Evolutionary conservation across 768 basidiomycete species (phyloP).

Genomic region (Russula compacta): DNA sequence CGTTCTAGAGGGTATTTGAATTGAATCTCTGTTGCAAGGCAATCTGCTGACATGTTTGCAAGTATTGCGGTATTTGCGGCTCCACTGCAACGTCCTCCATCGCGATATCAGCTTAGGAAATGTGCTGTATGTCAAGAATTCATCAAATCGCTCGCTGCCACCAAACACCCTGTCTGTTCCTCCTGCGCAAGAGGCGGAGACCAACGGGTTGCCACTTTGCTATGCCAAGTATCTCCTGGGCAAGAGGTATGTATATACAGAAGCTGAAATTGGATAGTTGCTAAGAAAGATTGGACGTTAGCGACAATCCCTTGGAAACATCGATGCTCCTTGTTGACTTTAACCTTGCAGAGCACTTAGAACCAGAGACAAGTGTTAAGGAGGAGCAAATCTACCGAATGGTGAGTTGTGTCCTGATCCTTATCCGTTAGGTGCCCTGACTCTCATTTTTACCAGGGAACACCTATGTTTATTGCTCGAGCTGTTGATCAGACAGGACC

Average conservation of each 20-base stretch:
- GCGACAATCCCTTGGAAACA: not conserved
- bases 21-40: too few relatives aligned
- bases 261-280: constrained; percentile 1
- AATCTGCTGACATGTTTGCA: too few relatives aligned
- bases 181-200: not conserved
- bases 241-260: not conserved
- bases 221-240: not conserved
- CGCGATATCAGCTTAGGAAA: not conserved
- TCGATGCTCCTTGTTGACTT: constrained; percentile 7
- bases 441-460: not conserved
- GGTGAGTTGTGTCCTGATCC: not conserved
- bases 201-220: not conserved
- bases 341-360: not conserved
- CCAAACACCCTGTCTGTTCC: not conserved
- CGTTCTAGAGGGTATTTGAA: too few relatives aligned
- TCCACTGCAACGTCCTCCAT: too few relatives aligned
- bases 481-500: not conserved
- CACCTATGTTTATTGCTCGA: not conserved
- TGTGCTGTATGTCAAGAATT: not conserved
- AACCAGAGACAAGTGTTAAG: not conserved
- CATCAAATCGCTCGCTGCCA: not conserved
- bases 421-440: not conserved
- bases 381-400: not conserved
- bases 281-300: constrained; percentile 1
- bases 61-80: not conserved